Percentiles rank a stretch among this genome's conserved stretches.
Conservation (phyloP, 208 protist species). For the Porcisia hertigi region DNA sequence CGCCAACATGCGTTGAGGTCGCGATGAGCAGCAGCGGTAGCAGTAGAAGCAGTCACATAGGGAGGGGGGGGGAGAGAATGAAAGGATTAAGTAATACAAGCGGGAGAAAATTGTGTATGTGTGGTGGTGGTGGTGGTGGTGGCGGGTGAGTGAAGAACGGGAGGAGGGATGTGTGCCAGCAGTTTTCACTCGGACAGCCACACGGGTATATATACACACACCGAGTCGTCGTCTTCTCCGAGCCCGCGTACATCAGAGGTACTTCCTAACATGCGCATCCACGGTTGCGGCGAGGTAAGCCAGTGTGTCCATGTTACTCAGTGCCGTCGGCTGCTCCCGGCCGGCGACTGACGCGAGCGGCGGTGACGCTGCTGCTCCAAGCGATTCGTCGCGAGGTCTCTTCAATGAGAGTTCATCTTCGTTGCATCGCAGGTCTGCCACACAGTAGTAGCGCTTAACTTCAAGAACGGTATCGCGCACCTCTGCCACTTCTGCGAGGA, state of each 20-base stretch:
- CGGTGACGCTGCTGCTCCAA: not conserved
- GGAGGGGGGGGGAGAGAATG: too few relatives aligned
- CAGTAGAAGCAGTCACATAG: not conserved
- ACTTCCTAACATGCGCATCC: constrained; percentile 1
- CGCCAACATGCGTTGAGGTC: too few relatives aligned
- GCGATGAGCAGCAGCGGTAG: not conserved
- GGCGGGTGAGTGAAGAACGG: too few relatives aligned
- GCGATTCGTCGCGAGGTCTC: constrained; percentile 1
- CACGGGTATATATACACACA: not conserved
- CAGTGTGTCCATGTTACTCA: constrained; percentile 4
- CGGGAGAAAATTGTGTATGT: too few relatives aligned
- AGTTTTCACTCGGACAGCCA: not conserved
- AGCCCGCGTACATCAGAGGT: not conserved
- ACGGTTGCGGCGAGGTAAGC: constrained; percentile 7
- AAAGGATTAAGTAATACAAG: too few relatives aligned
- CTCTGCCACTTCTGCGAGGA: constrained; percentile 34
- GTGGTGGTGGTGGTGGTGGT: too few relatives aligned
- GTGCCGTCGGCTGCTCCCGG: not conserved
- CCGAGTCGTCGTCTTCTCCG: not conserved
- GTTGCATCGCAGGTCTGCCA: not conserved
- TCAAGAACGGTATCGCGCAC: constrained; percentile 10
- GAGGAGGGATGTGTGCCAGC: not conserved
- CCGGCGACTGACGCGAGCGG: not conserved
- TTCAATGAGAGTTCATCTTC: not conserved
- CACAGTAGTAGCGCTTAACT: constrained; percentile 2